Conservation (phyloP, 2,329 filamentous ascomycete species). For the Alternaria viburni region DNA sequence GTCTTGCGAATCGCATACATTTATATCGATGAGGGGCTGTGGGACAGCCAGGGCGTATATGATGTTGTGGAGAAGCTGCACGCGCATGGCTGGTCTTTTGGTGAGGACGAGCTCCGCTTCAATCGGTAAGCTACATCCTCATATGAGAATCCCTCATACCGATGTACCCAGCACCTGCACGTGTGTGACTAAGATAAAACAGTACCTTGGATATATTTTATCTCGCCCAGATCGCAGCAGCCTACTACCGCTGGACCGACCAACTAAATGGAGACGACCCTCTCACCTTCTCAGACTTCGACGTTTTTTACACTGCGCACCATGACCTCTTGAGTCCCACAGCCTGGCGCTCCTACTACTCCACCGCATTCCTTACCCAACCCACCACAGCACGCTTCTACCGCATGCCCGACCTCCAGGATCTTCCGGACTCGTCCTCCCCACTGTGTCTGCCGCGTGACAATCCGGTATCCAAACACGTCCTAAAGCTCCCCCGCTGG, state of each 20-base stretch:
- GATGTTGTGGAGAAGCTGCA: conserved; percentile 10
- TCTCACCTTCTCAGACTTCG: neutral
- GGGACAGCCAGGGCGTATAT: conserved; percentile 1
- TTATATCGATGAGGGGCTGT: neutral
- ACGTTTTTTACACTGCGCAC: neutral
- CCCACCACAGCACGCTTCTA: conserved; percentile 6
- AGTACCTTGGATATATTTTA: conserved; percentile 6
- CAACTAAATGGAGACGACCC: neutral
- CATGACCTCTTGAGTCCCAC: neutral
- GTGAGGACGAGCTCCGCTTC: conserved; percentile 6
- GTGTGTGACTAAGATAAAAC: neutral
- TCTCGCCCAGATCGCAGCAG: conserved; percentile 5
- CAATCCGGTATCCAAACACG: neutral
- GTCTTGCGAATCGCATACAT: conserved; percentile 3
- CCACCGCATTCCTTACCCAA: conserved; percentile 2
- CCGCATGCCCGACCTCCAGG: conserved; percentile 2
- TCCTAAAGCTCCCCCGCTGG: neutral
- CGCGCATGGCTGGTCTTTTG: conserved; percentile 9
- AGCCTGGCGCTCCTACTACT: neutral
- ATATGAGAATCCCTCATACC: conserved; percentile 4
- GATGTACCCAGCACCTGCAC: neutral
- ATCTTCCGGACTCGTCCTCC: conserved; percentile 2
- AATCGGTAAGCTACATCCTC: conserved; percentile 7
- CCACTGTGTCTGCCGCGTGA: neutral
- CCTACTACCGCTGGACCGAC: conserved; percentile 4